Percentiles rank a stretch among this genome's conserved stretches.
Conservation (phyloP, 306 rosid species). For the Inga laurina region DNA sequence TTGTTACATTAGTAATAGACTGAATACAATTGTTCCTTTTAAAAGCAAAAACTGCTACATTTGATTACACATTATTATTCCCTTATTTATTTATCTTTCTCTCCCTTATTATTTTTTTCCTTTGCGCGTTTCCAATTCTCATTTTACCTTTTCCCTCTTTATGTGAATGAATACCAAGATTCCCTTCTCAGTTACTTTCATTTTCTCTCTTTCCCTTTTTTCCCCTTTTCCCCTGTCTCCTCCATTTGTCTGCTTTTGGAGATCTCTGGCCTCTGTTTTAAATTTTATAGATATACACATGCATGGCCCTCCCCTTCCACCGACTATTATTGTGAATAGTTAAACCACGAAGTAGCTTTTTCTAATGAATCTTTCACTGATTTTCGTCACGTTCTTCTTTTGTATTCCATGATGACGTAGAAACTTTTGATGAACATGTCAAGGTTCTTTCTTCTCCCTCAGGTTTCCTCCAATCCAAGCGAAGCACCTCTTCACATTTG, state of each 20-base stretch:
- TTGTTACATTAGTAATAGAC: neutral
- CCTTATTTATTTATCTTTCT: neutral
- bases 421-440: constrained; percentile 35
- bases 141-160: neutral
- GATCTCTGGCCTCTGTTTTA: neutral
- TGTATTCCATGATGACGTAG: constrained; percentile 2
- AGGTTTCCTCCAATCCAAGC: constrained; percentile 29
- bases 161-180: neutral
- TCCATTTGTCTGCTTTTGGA: neutral
- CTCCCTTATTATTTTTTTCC: neutral
- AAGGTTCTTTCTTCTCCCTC: constrained; percentile 15
- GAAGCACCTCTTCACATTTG: constrained; percentile 37
- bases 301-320: constrained; percentile 23
- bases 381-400: constrained; percentile 14
- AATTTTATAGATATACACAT: neutral
- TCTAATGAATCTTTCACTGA: constrained; percentile 1
- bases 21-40: neutral
- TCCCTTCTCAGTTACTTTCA: neutral
- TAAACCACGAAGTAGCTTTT: neutral
- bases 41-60: neutral
- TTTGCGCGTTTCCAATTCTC: constrained; percentile 3
- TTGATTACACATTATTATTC: neutral
- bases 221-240: neutral
- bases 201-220: neutral
- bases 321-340: neutral